Evolutionary conservation across 768 basidiomycete genomes (phyloP).

Genomic region (Candolleomyces eurysporus): DNA sequence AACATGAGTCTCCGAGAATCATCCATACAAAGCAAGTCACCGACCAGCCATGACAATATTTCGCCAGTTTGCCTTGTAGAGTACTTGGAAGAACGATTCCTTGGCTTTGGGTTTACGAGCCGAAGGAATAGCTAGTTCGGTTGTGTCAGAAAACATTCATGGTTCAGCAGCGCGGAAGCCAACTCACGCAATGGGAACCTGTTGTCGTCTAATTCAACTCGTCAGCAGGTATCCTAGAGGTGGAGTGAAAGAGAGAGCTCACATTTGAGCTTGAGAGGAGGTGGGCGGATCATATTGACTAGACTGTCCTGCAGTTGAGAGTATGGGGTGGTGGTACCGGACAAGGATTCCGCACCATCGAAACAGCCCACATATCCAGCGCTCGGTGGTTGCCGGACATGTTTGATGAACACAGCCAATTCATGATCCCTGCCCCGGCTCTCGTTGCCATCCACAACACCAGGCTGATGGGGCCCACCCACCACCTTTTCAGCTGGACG

Average conservation of each 20-base stretch:
- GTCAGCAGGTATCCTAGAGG: neutral
- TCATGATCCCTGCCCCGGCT: no score
- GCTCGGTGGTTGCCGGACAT: neutral
- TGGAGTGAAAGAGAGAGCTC: slow-evolving; percentile 11
- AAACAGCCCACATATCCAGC: neutral
- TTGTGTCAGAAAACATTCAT: no score
- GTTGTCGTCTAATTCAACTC: slow-evolving; percentile 29
- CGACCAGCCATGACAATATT: slow-evolving; percentile 38
- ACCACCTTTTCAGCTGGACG: no score
- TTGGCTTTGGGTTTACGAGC: slow-evolving; percentile 22
- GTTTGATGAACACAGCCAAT: no score
- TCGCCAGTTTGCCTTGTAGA: slow-evolving; percentile 41
- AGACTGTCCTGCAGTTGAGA: slow-evolving; percentile 31
- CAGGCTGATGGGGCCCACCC: no score
- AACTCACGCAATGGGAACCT: slow-evolving; percentile 27
- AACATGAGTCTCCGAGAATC: neutral
- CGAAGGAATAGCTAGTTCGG: slow-evolving; percentile 16
- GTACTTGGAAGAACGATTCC: slow-evolving; percentile 29
- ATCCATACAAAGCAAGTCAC: slow-evolving; percentile 1
- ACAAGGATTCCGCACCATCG: slow-evolving; percentile 24
- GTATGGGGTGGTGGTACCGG: slow-evolving; percentile 35
- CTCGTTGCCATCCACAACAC: no score
- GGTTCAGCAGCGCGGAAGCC: slow-evolving; percentile 5
- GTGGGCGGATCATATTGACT: slow-evolving; percentile 30
- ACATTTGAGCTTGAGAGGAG: slow-evolving; percentile 42